Evolutionary conservation across 768 basidiomycete genomes (phyloP), one percentile per base, ranked within the genome.

Genomic region (Tulasnella sp.): DNA sequence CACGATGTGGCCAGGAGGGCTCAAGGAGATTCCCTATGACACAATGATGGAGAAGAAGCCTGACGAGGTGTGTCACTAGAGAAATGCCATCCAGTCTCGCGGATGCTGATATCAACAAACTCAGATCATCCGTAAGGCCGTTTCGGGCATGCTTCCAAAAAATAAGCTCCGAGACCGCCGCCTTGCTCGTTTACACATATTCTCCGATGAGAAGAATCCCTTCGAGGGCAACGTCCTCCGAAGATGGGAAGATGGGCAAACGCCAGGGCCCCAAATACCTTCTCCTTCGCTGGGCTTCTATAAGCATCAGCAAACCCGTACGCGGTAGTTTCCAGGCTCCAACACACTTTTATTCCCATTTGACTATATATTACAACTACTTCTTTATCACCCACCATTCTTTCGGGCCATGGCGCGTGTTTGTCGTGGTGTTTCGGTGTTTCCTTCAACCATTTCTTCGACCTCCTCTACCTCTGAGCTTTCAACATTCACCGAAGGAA

Each of bases 61-160:
- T 3, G 95, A 97, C 75, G 90, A 95, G 84, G 95, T 95, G 76
- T 77, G 89, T 81, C 12, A 8, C 8, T 39, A 42, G 2, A 14
- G 9, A 26, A 73, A 36, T 14, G 59, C 62, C 39, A n/a, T 40
- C 3, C 26, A 16, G n/a, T 19, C 29, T 29, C 26, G 52, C 29
- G 32, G 34, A 35, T 59, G 3, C 67, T 59, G n/a, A 40, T 37
- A 63, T 29, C 16, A 17, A 16, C 17, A 29, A 14, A 66, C 26
- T 5, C 78, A 99, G 97, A 92, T 98, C 76, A 94, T 99, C 72
- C 89, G 94, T 14, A 88, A 93, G 75, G 97, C 97, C 3, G 97
- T 99, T 4, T 91, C 96, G 12, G 94, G 96, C 77, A 99, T 99
- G 97, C 84, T 99, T 70, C 97, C 96, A 39, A 99, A 98, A 82